Conservation (phyloP, 1,139 yeast genomes). For the Suhomyces maxii region DNA sequence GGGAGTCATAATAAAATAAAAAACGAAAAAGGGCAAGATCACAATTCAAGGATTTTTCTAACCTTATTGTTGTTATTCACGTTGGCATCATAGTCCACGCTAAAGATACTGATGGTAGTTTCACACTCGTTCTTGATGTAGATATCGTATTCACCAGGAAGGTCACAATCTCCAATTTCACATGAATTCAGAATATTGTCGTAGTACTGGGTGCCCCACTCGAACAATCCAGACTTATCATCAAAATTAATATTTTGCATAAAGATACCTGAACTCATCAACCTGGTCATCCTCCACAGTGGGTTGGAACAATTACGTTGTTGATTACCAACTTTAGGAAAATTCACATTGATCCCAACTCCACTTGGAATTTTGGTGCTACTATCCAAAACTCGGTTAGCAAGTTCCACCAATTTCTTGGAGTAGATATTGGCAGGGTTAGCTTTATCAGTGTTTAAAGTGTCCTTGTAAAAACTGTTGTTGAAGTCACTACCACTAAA, state of each 20-base stretch:
- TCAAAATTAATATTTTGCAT: constrained; percentile 29
- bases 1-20: no score
- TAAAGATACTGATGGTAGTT: constrained; percentile 36
- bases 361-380: constrained; percentile 35
- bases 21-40: not conserved
- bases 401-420: constrained; percentile 36
- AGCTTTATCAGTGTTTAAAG: constrained; percentile 27
- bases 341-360: constrained; percentile 47
- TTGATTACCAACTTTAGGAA: constrained; percentile 41
- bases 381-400: constrained; percentile 32
- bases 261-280: constrained; percentile 38
- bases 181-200: constrained; percentile 23
- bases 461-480: constrained; percentile 46
- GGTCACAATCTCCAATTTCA: constrained; percentile 32
- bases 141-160: constrained; percentile 32
- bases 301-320: constrained; percentile 36
- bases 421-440: constrained; percentile 43
- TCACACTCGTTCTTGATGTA: constrained; percentile 25
- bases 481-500: constrained; percentile 39
- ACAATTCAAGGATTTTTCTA: constrained; percentile 9
- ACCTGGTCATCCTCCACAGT: constrained; percentile 35
- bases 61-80: constrained; percentile 24
- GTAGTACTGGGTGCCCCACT: constrained; percentile 23
- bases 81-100: constrained; percentile 42
- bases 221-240: constrained; percentile 21